phyloP scores from a whole-genome alignment of 345 rosid species.

The Lagerstroemia speciosa region DNA sequence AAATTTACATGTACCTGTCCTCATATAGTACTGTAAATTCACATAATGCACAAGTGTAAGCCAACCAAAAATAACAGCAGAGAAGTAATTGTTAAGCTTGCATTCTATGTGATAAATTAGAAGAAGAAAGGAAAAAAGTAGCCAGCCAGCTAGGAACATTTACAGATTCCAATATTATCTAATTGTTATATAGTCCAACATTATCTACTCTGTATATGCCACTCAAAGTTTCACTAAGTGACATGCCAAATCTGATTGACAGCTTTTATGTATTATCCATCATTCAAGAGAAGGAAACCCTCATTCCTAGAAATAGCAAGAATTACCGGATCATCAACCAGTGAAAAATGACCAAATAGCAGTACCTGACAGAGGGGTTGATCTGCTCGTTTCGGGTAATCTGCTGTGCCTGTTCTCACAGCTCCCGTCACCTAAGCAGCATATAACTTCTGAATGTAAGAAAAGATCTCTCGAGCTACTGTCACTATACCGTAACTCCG shows the following conservation, averaged over 20 bases:
- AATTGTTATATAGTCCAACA: neutral
- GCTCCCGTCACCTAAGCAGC: constrained; percentile 51
- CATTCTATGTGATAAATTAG: neutral
- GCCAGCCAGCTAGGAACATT: neutral
- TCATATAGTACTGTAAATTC: constrained; percentile 65
- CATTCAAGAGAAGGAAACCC: neutral
- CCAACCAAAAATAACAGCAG: neutral
- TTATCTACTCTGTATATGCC: neutral
- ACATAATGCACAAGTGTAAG: neutral
- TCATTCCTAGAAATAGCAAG: neutral
- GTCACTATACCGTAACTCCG: neutral
- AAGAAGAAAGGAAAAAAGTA: neutral
- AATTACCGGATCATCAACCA: neutral
- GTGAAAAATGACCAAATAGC: neutral
- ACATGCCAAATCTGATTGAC: neutral
- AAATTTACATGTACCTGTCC: constrained; percentile 85
- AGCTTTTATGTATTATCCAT: neutral
- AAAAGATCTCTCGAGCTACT: neutral
- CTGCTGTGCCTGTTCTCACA: constrained; percentile 45
- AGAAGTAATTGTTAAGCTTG: neutral
- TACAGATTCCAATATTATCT: neutral
- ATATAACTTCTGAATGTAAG: neutral
- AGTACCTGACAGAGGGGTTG: constrained; percentile 82
- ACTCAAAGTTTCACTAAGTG: neutral
- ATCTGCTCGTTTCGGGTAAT: constrained; percentile 71